Base-by-base conservation (phyloP, 2,329 filamentous ascomycete genomes). In the Acrocalymma vagum region DNA sequence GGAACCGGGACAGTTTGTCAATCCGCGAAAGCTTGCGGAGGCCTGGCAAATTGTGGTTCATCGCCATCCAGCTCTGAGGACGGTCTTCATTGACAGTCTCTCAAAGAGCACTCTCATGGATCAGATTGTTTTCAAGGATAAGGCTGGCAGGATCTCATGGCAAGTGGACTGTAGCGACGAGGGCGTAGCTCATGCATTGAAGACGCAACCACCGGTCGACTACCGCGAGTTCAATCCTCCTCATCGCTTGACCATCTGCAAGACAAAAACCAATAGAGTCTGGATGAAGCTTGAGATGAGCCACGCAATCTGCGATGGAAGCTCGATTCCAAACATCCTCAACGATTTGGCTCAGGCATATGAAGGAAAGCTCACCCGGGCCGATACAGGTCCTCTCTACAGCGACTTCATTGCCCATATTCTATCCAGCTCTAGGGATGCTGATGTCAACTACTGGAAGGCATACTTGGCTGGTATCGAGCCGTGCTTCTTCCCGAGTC, bases 231-330 rank as follows among this genome's bases (percentile, higher is more conserved):
- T 54, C 16, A 45, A 65, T 11, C 70, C 77, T 3, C 71, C 76
- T 18, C 73, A 80, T 52, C 70, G 70, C 5, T 67, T 79, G 30
- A 74, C 67, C 1, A 65, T 78, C 21, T 77, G 73, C 38, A 67
- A 72, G 50, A 75, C 72, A 8, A 57, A 56, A 3, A 46, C 51
- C 1, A 60, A 61, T 9, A 63, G 60, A 29, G 42, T 78, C 0
- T 75, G 74, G 50, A 72, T 73, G 27, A 73, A 74, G 25, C 58
- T 80, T 9, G 78, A 81, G 38, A 62, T 81, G 13, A 80, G 73
- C 46, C 78, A 81, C 48, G 74, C 72, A 8, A 73, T 78, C 20
- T 77, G 55, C 24, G 78, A 81, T 57, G 78, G 78, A 1, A 70
- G 68, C 24, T 80, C 78, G 0, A 73, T 79, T 28, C 71, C 75